Evolutionary conservation across 2,329 filamentous ascomycete genomes (phyloP), one percentile per base, ranked within the genome.

Genomic region (Fusarium secorum): DNA sequence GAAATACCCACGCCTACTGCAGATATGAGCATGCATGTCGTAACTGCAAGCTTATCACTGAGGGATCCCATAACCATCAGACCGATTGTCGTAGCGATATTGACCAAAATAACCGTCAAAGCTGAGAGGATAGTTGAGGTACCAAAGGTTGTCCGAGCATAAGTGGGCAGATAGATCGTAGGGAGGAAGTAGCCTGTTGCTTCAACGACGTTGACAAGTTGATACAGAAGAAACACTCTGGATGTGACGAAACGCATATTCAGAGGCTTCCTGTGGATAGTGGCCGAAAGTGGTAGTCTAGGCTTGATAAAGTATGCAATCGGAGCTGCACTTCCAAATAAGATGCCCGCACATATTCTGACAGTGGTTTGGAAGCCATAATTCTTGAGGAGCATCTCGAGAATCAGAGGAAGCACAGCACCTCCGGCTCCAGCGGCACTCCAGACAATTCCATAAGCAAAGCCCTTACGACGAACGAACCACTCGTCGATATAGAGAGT

Each of bases 161-260:
- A 90, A 5, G 83, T 83, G 20, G 85, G 85, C 11, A 90, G 81
- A 75, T 88, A 89, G 20, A 88, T 87, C 11, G 85, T 83, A 8
- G 88, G 88, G 18, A 90, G 82, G 61, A 88, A 88, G 76, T 88
- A 90, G 17, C 88, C 88, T 22, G 82, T 81, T 55, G 85, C 85
- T 76, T 90, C 86, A 38, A 88, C 77, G 5, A 88, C 79, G 59
- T 87, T 90, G 49, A 84, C 86, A 42, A 85, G 70, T 69, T 85
- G 84, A 77, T 89, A 86, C 52, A 89, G 80, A 65, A 85, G 82
- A 73, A 90, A 88, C 3, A 83, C 82, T 11, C 79, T 80, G 64
- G 86, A 82, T 49, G 79, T 75, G 26, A 89, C 79, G 74, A 90
- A 90, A 6, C 76, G 71, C 41, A 83, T 75, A 60, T 81, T 78